Base-by-base conservation (phyloP, 495 filamentous ascomycete species). In the Usnea hakonensis region DNA sequence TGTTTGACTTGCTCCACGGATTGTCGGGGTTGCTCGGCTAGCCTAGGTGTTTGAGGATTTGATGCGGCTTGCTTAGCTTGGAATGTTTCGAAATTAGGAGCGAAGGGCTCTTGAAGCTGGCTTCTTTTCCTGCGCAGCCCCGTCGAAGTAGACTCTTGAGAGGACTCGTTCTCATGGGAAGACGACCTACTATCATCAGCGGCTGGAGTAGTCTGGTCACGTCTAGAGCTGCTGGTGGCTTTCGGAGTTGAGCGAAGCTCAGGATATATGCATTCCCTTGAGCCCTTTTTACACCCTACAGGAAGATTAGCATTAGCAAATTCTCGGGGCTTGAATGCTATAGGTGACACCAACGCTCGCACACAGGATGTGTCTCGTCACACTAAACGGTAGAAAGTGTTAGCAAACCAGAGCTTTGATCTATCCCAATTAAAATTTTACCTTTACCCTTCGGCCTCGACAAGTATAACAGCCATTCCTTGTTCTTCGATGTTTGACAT, bases 391-490 rank as follows among this genome's bases (percentile, higher is more conserved):
- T 16, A 28, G 54, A 46, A 58, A 54, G 37, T 57, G 48, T 46
- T 54, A 65, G 54, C 53, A 54, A 50, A 43, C 57, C 63, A 64
- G 55, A 67, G 63, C 38, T 53, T 56, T 33, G 30, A 56, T 35
- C 53, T 30, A 10, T 48, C 32, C 9, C 48, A 32, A 17, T 40
- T n/a, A 48, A 57, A 43, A 59, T 46, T 57, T 64, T 79, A 90
- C 89, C 84, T 98, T 98, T 60, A 98, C 91, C 66, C 94, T 81
- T 52, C 94, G 83, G 62, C 85, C 83, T 68, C 94, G 84, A 71
- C 94, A 98, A 17, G 94, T 98, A 74, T 88, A 96, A 75, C 94
- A 98, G 38, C 94, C 94, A 61, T 90, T 96, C 65, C 94, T 81
- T 52, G 94, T 97, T 64, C 94, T 86, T 55, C 92, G 88, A 69